These are phyloP conservation scores for Lasiodiplodia sp. DNA, from an alignment of 2,329 filamentous ascomycete genomes.

Conservation along the genomic window DNA sequence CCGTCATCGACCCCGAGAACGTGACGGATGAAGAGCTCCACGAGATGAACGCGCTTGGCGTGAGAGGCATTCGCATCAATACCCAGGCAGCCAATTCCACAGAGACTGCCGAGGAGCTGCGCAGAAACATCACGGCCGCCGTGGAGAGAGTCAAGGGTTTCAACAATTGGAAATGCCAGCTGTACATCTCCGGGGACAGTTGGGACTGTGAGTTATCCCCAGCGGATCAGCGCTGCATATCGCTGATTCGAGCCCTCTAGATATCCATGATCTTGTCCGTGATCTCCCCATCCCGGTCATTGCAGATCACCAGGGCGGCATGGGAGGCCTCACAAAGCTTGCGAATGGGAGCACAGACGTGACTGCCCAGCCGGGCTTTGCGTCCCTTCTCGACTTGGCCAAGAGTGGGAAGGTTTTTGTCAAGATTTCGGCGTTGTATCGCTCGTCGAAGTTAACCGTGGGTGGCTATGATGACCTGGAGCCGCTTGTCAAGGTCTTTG, in stretches of 20 bases:
- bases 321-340: background rate
- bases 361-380: background rate
- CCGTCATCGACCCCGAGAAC: background rate
- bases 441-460: background rate
- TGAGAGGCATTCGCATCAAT: conserved; percentile 4
- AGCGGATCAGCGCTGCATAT: background rate
- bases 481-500: background rate
- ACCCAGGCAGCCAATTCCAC: background rate
- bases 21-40: background rate
- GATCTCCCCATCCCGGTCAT: conserved; percentile 2
- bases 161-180: background rate
- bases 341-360: background rate
- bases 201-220: background rate
- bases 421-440: conserved; percentile 6
- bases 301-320: conserved; percentile 13
- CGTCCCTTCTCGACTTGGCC: background rate
- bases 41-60: background rate
- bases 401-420: conserved; percentile 1
- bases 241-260: background rate
- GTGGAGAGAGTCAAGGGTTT: background rate
- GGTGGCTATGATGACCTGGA: conserved; percentile 3
- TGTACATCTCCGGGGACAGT: background rate
- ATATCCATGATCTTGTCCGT: background rate
- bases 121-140: background rate
- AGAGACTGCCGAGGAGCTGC: background rate